Base-by-base conservation (phyloP, 495 filamentous ascomycete species). In the Barbatosphaeria neglecta region DNA sequence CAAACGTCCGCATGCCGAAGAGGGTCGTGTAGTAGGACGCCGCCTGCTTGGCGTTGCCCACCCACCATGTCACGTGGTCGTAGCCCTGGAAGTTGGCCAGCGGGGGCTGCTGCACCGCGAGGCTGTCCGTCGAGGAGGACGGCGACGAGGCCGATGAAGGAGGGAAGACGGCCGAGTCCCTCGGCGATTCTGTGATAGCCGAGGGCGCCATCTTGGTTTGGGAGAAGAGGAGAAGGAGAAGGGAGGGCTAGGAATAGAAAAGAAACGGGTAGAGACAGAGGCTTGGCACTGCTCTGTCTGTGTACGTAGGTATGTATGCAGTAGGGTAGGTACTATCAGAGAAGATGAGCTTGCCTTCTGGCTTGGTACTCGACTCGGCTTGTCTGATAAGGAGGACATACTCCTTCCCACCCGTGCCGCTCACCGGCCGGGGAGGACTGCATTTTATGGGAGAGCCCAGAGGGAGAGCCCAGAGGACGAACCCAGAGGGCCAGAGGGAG, bases 41-140 rank as follows among this genome's bases (percentile, higher is more conserved):
- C 0, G 85, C 86, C 73, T 94, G 88, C 67, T 95, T 95, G 55
- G 90, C 90, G 64, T 96, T 96, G 54, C 87, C 87, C 6, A 96
- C 90, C 62, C 86, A 95, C 88, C 88, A 95, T 56, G 84, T 83
- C 40, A 93, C 73, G 59, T 93, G 84, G 67, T 92, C 83, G 56
- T 94, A 95, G 60, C 86, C 87, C 20, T 75, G 75, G 66, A 89
- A 92, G 57, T 74, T 76, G 46, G 76, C 57, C 24, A 62, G 56
- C 47, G 61, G 59, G 47, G n/a, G n/a, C n/a, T 58, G 51, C 55
- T 74, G 64, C 45, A 65, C 51, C 50, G 68, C 64, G 44, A 68
- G 65, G 27, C 69, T 66, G 40, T 61, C 57, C 43, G 64, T 58
- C 37, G 58, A 57, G 20, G 60, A 62, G 22, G 60, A 51, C 28